Base-by-base conservation (phyloP, 305 asterid genomes). In the Rubia tinctorum region DNA sequence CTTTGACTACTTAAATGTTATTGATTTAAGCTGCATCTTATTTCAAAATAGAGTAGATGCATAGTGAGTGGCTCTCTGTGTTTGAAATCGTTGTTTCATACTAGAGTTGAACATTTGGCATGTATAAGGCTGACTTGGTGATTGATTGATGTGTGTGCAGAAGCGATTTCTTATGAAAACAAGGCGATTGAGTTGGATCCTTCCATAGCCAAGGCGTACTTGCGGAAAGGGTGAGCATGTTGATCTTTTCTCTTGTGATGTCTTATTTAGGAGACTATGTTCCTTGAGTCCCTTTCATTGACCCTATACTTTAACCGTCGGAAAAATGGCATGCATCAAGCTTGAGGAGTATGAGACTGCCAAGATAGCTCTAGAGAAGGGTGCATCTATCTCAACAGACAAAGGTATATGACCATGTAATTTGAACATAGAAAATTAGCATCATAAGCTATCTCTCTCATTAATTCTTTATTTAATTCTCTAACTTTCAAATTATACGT, bases 271-370 rank as follows among this genome's bases (percentile, higher is more conserved):
- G 34, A 27, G 64, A 39, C 2, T 68, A 42, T 42, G 7, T 13
- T n/a, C 60, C 63, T 8, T 4, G 30, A 7, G n/a, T 4, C 23
- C 22, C 18, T 34, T 71, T 15, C 18, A 20, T 49, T 62, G 63
- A 60, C 44, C 6, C 2, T 56, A 25, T 55, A 6, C 0, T 25
- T 49, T 65, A 40, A 78, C 73, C 62, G 61, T 65, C 68, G 56
- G 42, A 83, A 95, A 98, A 64, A 55, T 77, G 79, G 98, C 97
- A 23, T 95, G 98, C 72, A 77, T 92, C 73, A 88, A 95, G 85
- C 98, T 95, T 82, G 97, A 90, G 83, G 99, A 95, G 75, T 95
- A 87, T 83, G 89, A 90, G 77, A 90, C 98, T 73, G 98, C 99
- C 68, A 92, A 87, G 83, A 61, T 89, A 71, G 97, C 98, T 62